Evolutionary conservation across 2,329 filamentous ascomycete genomes (phyloP).

Genomic region (Sordariomycetes sp.): DNA sequence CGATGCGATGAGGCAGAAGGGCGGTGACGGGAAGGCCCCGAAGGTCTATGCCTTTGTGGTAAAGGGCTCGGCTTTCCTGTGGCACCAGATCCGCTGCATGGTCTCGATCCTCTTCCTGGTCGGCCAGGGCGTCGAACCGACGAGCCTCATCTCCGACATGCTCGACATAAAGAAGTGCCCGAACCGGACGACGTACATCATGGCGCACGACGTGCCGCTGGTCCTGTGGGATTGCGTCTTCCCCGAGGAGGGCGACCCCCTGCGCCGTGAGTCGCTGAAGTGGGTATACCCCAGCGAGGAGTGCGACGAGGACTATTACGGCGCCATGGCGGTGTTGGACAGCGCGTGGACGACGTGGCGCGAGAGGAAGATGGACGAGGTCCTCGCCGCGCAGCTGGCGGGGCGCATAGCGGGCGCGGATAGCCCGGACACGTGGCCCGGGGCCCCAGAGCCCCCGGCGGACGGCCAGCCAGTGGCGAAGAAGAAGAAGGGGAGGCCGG

Average conservation of each 20-base stretch:
- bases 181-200: slow-evolving; percentile 73
- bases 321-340: slow-evolving; percentile 56
- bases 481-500: slow-evolving; percentile 11
- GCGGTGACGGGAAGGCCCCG: slow-evolving; percentile 21
- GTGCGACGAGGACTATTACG: slow-evolving; percentile 57
- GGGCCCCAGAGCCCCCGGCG: background rate
- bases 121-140: slow-evolving; percentile 74
- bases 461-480: slow-evolving; percentile 21
- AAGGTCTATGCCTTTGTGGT: slow-evolving; percentile 84
- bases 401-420: slow-evolving; percentile 42
- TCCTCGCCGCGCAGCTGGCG: slow-evolving; percentile 66
- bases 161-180: slow-evolving; percentile 64
- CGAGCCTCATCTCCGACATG: slow-evolving; percentile 61
- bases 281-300: slow-evolving; percentile 53
- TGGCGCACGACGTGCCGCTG: slow-evolving; percentile 81
- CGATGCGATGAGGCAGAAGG: slow-evolving; percentile 13
- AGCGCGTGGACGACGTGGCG: slow-evolving; percentile 78
- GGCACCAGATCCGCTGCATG: slow-evolving; percentile 97
- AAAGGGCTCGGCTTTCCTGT: slow-evolving; percentile 85
- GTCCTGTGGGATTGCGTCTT: slow-evolving; percentile 97
- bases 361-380: slow-evolving; percentile 78
- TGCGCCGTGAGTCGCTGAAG: slow-evolving; percentile 46
- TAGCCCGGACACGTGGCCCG: slow-evolving; percentile 1
- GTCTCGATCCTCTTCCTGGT: slow-evolving; percentile 86
- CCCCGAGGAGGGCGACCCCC: slow-evolving; percentile 27